Conservation (phyloP, 345 rosid genomes). For the Geranium rotundifolium region DNA sequence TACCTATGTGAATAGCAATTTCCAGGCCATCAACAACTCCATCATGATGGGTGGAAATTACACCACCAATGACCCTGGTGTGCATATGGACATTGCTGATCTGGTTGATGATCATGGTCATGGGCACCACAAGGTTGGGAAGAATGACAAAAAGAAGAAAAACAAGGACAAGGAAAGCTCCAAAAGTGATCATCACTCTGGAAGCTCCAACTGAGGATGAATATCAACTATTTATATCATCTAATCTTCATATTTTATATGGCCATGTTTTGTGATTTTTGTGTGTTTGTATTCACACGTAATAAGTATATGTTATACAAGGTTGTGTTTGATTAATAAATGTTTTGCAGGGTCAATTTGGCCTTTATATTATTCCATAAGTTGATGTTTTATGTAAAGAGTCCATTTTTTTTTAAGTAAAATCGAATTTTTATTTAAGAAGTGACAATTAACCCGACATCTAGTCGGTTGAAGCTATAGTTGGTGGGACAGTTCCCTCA, state of each 20-base stretch:
- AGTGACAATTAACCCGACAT: too few relatives aligned
- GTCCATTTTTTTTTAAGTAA: neutral
- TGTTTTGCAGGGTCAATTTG: neutral
- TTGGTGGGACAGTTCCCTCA: too few relatives aligned
- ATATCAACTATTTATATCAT: too few relatives aligned
- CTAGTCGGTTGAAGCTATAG: too few relatives aligned
- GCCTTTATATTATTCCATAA: neutral
- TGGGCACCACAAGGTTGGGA: conserved; percentile 11
- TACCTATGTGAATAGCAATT: conserved; percentile 79
- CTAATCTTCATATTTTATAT: too few relatives aligned
- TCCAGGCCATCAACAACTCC: conserved; percentile 85
- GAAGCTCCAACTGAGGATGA: too few relatives aligned
- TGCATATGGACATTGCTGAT: conserved; percentile 63
- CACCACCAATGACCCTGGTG: conserved; percentile 79
- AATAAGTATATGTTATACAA: neutral
- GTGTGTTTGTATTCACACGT: neutral
- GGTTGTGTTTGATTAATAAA: neutral
- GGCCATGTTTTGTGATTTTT: neutral
- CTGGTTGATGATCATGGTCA: conserved; percentile 8
- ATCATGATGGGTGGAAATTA: conserved; percentile 59
- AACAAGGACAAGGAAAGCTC: conserved; percentile 14
- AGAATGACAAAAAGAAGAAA: conserved; percentile 19
- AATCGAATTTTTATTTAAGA: too few relatives aligned
- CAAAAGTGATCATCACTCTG: conserved; percentile 3
- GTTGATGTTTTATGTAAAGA: neutral